These are phyloP conservation scores for Drosera spatulata DNA, from an alignment of 179 eudicot genomes.

Conservation along the genomic window DNA sequence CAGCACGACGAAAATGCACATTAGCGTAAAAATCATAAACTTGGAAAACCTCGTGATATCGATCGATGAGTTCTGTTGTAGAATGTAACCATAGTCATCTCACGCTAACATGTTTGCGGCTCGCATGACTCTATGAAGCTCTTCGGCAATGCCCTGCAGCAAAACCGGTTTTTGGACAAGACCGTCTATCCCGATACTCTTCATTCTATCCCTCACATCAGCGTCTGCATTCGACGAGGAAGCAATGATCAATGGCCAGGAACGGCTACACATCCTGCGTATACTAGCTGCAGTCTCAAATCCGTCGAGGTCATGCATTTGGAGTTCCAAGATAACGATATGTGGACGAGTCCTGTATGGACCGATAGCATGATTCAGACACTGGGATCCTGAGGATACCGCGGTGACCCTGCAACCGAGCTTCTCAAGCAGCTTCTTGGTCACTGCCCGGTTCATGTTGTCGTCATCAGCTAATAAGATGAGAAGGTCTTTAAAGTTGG, in stretches of 20 bases:
- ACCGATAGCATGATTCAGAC: conserved; percentile 40
- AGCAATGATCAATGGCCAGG: conserved; percentile 70
- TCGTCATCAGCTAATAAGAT: conserved; percentile 69
- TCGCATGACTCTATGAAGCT: conserved; percentile 45
- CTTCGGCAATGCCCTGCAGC: conserved; percentile 51
- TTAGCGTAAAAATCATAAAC: too few species aligned
- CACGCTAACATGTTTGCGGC: too few species aligned
- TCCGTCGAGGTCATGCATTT: conserved; percentile 59
- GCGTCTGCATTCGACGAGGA: conserved; percentile 42
- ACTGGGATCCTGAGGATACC: conserved; percentile 61
- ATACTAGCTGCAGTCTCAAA: conserved; percentile 51
- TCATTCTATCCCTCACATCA: conserved; percentile 41
- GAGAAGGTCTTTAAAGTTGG: conserved; percentile 48
- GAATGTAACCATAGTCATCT: too few species aligned
- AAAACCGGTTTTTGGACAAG: conserved; percentile 59
- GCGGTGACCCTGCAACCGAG: conserved; percentile 57
- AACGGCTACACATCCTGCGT: conserved; percentile 52
- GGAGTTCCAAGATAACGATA: conserved; percentile 63
- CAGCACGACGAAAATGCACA: too few species aligned
- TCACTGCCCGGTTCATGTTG: conserved; percentile 63
- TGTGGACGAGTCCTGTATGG: conserved; percentile 30
- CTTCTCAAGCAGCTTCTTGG: conserved; percentile 55
- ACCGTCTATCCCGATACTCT: conserved; percentile 56
- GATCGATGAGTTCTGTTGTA: too few species aligned
- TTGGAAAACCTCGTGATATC: too few species aligned